These are phyloP conservation scores for Colletotrichum godetiae DNA, from an alignment of 2,329 filamentous ascomycete species.

Conservation along the genomic window DNA sequence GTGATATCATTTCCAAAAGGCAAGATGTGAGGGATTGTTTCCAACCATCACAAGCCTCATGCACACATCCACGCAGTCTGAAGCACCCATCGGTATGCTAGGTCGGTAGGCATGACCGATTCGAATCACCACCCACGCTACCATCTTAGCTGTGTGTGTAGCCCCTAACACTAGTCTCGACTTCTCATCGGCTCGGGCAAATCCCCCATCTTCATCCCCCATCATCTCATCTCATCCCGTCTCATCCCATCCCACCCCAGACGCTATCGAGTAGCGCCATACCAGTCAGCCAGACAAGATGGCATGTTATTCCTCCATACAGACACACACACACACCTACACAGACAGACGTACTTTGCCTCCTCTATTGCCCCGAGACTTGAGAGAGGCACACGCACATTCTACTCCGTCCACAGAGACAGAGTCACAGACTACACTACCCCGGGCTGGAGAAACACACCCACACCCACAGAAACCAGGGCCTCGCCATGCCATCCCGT, in stretches of 20 bases:
- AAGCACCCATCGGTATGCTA: background rate
- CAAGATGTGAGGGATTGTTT: background rate
- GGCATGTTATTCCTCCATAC: background rate
- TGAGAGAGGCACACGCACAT: background rate
- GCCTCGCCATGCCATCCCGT: background rate
- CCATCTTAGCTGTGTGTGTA: background rate
- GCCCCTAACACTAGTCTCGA: background rate
- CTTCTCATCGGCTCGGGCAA: slow-evolving; percentile 6
- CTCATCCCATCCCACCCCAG: slow-evolving; percentile 4
- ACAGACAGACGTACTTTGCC: too few relatives aligned
- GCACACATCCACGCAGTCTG: background rate
- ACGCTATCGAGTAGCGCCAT: background rate
- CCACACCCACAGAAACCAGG: background rate
- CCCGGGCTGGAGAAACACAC: background rate
- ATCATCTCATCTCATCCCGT: slow-evolving; percentile 12
- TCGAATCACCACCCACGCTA: background rate
- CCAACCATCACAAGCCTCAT: background rate
- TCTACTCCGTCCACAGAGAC: too few relatives aligned
- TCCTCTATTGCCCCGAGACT: background rate
- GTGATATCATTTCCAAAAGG: background rate
- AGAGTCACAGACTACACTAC: background rate
- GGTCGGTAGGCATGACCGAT: background rate
- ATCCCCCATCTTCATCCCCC: slow-evolving; percentile 5
- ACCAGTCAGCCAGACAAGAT: background rate
- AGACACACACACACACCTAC: background rate